A percentile compares a stretch with the other conserved stretches of the same genome.
These are phyloP conservation scores for Garcia nutans DNA, from an alignment of 345 rosid species.

Conservation along the genomic window DNA sequence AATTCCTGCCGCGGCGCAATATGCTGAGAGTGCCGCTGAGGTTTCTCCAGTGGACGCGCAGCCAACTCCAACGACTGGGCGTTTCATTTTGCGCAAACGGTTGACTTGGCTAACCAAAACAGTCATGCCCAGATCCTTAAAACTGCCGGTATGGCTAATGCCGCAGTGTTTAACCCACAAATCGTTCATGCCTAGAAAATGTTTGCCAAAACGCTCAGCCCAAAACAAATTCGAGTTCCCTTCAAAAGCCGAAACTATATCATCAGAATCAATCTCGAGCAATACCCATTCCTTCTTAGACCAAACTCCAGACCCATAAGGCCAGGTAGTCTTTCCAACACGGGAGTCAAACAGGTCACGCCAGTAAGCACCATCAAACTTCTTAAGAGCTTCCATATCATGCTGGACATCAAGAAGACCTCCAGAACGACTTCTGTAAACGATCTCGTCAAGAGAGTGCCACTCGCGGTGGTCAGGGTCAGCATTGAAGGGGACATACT, in stretches of 20 bases:
- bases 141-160: constrained; percentile 88
- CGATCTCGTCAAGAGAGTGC: constrained; percentile 87
- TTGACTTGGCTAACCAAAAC: constrained; percentile 92
- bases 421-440: constrained; percentile 78
- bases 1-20: constrained; percentile 86
- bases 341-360: constrained; percentile 79
- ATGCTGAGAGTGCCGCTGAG: constrained; percentile 83
- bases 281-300: constrained; percentile 92
- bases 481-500: constrained; percentile 70
- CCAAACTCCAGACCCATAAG: constrained; percentile 91
- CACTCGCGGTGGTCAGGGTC: constrained; percentile 50
- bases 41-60: constrained; percentile 96
- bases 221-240: constrained; percentile 88
- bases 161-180: constrained; percentile 96
- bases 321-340: constrained; percentile 80
- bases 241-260: constrained; percentile 86
- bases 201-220: constrained; percentile 87
- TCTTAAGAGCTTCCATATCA: constrained; percentile 67
- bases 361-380: constrained; percentile 74
- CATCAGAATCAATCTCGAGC: constrained; percentile 76
- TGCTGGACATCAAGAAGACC: constrained; percentile 80
- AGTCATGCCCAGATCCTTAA: constrained; percentile 92
- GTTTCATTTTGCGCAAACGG: constrained; percentile 63
- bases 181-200: constrained; percentile 74
- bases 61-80: constrained; percentile 81